Percentiles rank a stretch among this genome's conserved stretches.
Evolutionary conservation across 176 grass and related monocot species (phyloP).

Genomic region (Chrysopogon serrulatus): DNA sequence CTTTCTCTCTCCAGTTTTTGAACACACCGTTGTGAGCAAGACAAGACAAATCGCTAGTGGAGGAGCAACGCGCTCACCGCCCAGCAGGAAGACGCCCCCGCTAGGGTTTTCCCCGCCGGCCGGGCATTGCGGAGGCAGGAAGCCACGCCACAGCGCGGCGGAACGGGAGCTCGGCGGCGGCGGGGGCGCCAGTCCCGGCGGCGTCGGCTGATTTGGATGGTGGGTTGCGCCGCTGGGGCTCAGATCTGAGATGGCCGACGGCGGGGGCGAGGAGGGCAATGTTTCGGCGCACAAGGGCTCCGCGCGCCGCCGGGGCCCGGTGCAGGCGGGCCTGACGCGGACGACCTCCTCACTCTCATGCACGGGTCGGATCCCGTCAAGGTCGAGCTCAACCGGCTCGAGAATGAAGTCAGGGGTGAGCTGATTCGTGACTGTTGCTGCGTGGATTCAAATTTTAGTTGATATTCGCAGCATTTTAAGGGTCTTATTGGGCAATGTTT

Average conservation of each 20-base stretch:
- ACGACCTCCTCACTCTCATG: slow-evolving; percentile 83
- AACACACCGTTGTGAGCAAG: slow-evolving; percentile 37
- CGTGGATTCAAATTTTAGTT: neutral
- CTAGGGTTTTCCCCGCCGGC: slow-evolving; percentile 28
- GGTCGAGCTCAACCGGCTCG: slow-evolving; percentile 92
- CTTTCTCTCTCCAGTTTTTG: slow-evolving; percentile 23
- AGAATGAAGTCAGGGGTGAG: slow-evolving; percentile 98
- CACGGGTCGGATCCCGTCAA: slow-evolving; percentile 99
- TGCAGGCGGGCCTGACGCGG: slow-evolving; percentile 57
- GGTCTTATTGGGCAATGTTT: slow-evolving; percentile 1
- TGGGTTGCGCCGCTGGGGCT: slow-evolving; percentile 22
- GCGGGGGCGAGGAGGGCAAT: slow-evolving; percentile 47
- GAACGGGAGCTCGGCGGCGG: neutral
- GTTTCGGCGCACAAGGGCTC: slow-evolving; percentile 46
- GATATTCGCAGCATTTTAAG: neutral
- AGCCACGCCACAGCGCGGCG: neutral
- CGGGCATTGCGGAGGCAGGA: slow-evolving; percentile 29
- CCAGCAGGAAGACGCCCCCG: neutral
- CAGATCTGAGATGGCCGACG: slow-evolving; percentile 96
- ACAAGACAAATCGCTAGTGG: slow-evolving; percentile 19
- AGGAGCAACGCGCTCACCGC: slow-evolving; percentile 10
- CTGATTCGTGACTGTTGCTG: slow-evolving; percentile 8
- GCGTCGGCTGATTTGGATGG: slow-evolving; percentile 20
- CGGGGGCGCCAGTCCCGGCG: neutral
- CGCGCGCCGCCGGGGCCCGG: slow-evolving; percentile 43